These are phyloP conservation scores for Lichina pygmaea DNA, from an alignment of 495 filamentous ascomycete species.

Conservation along the genomic window DNA sequence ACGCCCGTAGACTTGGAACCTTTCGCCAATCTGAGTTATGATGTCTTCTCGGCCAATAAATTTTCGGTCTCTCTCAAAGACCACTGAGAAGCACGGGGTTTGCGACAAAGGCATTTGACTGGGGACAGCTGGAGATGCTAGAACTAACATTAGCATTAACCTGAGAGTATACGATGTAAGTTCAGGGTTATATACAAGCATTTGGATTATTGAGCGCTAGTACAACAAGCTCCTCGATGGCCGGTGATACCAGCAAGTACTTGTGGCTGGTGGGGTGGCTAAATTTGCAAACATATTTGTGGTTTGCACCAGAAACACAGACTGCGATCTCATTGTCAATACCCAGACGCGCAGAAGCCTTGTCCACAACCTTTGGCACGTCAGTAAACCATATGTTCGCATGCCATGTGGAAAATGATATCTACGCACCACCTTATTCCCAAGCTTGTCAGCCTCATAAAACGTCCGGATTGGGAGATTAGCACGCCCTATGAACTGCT, in stretches of 20 bases:
- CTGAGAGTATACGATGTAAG: background rate
- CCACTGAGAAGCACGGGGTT: conserved; percentile 1
- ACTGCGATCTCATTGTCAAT: background rate
- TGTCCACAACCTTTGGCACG: conserved; percentile 1
- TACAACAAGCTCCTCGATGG: background rate
- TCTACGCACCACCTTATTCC: background rate
- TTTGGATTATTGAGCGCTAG: background rate
- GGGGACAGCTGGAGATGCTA: background rate
- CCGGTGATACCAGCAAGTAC: background rate
- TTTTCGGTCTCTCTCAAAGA: conserved; percentile 14
- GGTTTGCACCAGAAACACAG: background rate
- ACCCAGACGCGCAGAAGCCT: background rate
- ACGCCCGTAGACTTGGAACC: conserved; percentile 6
- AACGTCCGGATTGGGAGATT: background rate
- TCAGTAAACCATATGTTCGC: background rate
- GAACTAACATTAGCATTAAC: background rate
- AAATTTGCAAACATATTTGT: conserved; percentile 1
- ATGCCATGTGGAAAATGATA: background rate
- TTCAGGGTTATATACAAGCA: background rate
- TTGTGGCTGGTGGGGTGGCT: background rate
- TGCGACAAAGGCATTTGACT: background rate
- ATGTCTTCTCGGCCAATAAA: conserved; percentile 17
- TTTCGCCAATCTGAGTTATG: conserved; percentile 11
- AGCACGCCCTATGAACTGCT: conserved; percentile 2
- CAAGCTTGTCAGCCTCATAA: conserved; percentile 1